Evolutionary conservation across 495 filamentous ascomycete species (phyloP), one percentile per base, ranked within the genome.

Genomic region (Cercophora newfieldiana): DNA sequence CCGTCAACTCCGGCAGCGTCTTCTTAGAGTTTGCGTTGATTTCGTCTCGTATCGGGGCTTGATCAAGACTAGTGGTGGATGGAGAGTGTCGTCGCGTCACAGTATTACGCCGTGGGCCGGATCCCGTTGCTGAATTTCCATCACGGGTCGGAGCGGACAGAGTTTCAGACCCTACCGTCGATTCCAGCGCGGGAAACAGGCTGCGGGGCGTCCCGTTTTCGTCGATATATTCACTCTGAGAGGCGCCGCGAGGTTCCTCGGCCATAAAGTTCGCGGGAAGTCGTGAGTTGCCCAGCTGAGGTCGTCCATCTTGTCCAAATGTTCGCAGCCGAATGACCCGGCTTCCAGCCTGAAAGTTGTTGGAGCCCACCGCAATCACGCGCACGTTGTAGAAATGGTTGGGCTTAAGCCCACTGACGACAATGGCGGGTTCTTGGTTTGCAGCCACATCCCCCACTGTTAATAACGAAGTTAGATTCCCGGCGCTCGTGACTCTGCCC

Each of bases 301-400:
- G 86, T 67, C 78, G 81, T 60, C 80, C 84, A 74, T 86, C 82
- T 29, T 76, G 74, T 59, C 68, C 77, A 60, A 80, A 83, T 25
- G 91, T 96, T 67, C 89, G 83, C 58, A 98, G 81, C 56, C 94
- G 89, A 67, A 98, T 89, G 24, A 95, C 86, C 18, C 86, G 86
- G 74, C 95, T 96, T 7, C 91, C 89, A 1, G 93, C 92, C 71
- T 96, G 92, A 67, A 98, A 97, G 75, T 95, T 94, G 63, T 92
- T 90, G 7, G 89, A 86, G 57, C 93, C 96, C 28, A 95, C 87
- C 10, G 93, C 92, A 67, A 97, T 89, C 48, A 97, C 91, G 59
- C 96, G 89, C 14, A 98, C 88, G 65, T 93, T 93, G 78, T 98
- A 98, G 66, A 91, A 96, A 72, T 90, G 90, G 56, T 91, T 86